These are phyloP conservation scores for Sporothrix pseudoabietina DNA, from an alignment of 2,329 filamentous ascomycete genomes.

Conservation along the genomic window DNA sequence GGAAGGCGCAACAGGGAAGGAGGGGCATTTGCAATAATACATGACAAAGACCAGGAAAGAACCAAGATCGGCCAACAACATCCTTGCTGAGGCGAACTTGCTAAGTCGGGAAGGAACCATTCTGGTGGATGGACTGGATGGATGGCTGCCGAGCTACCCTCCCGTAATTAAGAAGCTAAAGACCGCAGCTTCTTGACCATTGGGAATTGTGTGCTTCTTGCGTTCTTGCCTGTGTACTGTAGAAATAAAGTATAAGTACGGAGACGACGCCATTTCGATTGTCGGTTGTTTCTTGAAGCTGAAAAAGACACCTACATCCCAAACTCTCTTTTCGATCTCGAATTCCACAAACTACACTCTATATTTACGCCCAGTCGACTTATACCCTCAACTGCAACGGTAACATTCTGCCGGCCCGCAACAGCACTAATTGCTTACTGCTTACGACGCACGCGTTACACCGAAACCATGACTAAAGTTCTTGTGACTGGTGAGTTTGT, in stretches of 20 bases:
- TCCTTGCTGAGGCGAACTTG: background rate
- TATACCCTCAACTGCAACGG: background rate
- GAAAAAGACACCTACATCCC: background rate
- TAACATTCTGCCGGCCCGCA: background rate
- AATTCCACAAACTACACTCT: background rate
- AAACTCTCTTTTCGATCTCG: background rate
- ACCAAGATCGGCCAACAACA: background rate
- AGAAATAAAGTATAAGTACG: conserved; percentile 13
- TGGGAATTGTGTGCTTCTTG: background rate
- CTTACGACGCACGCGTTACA: conserved; percentile 4
- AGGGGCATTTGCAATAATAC: background rate
- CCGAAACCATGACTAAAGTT: conserved; percentile 48
- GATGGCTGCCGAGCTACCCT: background rate
- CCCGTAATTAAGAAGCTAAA: conserved; percentile 23
- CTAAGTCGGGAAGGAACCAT: background rate
- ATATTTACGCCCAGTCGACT: background rate
- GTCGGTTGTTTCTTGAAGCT: background rate
- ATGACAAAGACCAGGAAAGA: background rate
- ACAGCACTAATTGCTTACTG: conserved; percentile 14
- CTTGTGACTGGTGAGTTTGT: conserved; percentile 47
- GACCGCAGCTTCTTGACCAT: conserved; percentile 8
- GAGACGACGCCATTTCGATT: background rate
- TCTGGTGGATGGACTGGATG: background rate
- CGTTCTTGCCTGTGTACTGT: background rate
- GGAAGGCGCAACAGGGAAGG: background rate